A percentile compares a stretch with the other conserved stretches of the same genome.
Conservation (phyloP, 306 rosid genomes). For the Purshia tridentata region DNA sequence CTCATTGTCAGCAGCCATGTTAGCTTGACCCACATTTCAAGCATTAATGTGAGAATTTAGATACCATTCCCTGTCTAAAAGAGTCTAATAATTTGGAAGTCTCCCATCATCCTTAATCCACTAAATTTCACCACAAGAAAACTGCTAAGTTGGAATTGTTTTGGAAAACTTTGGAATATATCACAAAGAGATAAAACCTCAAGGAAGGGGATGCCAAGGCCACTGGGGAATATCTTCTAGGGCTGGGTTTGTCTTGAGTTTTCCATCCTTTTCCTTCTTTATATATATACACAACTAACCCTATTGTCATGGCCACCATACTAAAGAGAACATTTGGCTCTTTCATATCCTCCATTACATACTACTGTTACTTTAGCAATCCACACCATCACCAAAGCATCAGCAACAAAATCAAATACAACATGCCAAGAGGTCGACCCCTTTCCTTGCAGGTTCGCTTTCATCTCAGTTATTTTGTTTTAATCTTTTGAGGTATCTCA, state of each 20-base stretch:
- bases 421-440: slow-evolving; percentile 78
- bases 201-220: slow-evolving; percentile 45
- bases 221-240: slow-evolving; percentile 67
- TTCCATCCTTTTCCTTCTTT: slow-evolving; percentile 18
- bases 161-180: slow-evolving; percentile 25
- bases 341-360: slow-evolving; percentile 42
- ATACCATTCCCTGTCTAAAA: slow-evolving; percentile 65
- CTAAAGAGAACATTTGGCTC: slow-evolving; percentile 52
- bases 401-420: slow-evolving; percentile 36
- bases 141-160: slow-evolving; percentile 24
- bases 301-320: slow-evolving; percentile 54
- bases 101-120: slow-evolving; percentile 19
- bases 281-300: slow-evolving; percentile 22
- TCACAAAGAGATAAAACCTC: slow-evolving; percentile 35
- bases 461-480: background rate
- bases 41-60: slow-evolving; percentile 35
- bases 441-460: slow-evolving; percentile 77
- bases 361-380: slow-evolving; percentile 34
- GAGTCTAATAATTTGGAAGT: slow-evolving; percentile 27
- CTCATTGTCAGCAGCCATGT: slow-evolving; percentile 16
- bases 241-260: slow-evolving; percentile 31
- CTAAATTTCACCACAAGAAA: slow-evolving; percentile 28
- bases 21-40: slow-evolving; percentile 37
- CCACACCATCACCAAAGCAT: slow-evolving; percentile 23
- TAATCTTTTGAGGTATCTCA: slow-evolving; percentile 4